Percentiles rank a stretch among this genome's conserved stretches.
Evolutionary conservation across 73 alveolate genomes (phyloP).

Genomic region (Paramecium pentaurelia): DNA sequence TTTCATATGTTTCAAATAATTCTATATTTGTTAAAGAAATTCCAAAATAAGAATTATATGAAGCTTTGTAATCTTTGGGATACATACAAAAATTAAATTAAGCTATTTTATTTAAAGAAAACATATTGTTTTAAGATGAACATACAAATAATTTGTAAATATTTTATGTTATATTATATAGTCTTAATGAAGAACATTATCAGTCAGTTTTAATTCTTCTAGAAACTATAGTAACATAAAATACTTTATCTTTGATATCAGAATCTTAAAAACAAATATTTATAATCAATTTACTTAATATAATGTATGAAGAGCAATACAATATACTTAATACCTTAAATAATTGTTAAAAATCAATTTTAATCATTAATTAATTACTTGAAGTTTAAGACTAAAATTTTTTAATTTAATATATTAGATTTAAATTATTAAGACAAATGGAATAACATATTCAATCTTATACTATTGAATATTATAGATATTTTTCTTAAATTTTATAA

Average conservation of each 20-base stretch:
- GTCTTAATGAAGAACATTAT: neutral
- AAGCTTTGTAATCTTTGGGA: neutral
- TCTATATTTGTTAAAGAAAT: neutral
- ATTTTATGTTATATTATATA: neutral
- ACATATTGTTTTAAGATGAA: neutral
- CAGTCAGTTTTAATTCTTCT: neutral
- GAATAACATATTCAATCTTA: neutral
- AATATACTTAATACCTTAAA: neutral
- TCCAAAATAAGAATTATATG: neutral
- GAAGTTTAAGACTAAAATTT: neutral
- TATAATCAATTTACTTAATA: neutral
- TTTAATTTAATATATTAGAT: neutral
- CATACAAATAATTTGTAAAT: neutral
- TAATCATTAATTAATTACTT: neutral
- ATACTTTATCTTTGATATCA: neutral
- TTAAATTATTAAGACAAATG: neutral
- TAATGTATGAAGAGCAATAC: neutral
- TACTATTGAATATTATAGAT: neutral
- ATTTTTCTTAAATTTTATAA: neutral
- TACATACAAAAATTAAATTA: neutral
- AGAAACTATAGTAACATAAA: neutral
- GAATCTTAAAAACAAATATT: neutral
- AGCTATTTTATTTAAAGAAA: neutral
- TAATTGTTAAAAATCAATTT: neutral
- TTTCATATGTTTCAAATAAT: neutral